Percentiles rank a stretch among this genome's conserved stretches.
These are phyloP conservation scores for Pythium myriotylum DNA, from an alignment of 352 stramenopile species.

Conservation along the genomic window DNA sequence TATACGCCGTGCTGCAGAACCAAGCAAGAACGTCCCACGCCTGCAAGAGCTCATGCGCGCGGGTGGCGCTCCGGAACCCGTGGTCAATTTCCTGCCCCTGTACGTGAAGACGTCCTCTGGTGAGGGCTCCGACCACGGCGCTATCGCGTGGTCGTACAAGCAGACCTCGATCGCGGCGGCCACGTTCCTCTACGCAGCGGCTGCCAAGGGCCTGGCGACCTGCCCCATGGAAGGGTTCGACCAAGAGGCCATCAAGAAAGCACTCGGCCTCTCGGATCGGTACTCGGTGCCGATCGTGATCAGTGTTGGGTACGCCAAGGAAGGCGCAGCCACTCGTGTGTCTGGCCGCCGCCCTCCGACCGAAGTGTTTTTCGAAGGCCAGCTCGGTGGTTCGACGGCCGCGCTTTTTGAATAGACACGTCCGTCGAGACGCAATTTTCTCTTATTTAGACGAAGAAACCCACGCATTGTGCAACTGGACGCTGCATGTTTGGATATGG, in stretches of 20 bases:
- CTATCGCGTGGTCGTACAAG: slow-evolving; percentile 42
- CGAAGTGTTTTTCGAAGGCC: slow-evolving; percentile 37
- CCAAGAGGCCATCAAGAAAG: slow-evolving; percentile 29
- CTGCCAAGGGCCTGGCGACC: slow-evolving; percentile 35
- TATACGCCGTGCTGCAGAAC: slow-evolving; percentile 33
- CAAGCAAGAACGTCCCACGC: slow-evolving; percentile 59
- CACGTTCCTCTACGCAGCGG: slow-evolving; percentile 39
- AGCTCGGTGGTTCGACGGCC: slow-evolving; percentile 19
- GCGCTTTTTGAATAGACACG: slow-evolving; percentile 24
- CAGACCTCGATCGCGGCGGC: slow-evolving; percentile 38
- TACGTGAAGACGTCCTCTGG: slow-evolving; percentile 32
- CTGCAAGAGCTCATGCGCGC: slow-evolving; percentile 65
- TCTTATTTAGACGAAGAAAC: no score
- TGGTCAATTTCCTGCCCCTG: slow-evolving; percentile 27
- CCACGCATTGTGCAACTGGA: no score
- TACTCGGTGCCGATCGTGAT: slow-evolving; percentile 43
- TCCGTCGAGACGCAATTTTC: no score
- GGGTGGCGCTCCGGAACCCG: slow-evolving; percentile 40
- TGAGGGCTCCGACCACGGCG: slow-evolving; percentile 21
- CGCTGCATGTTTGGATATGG: no score
- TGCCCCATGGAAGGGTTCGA: slow-evolving; percentile 44
- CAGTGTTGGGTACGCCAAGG: slow-evolving; percentile 33
- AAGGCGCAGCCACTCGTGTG: not conserved
- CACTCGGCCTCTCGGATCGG: slow-evolving; percentile 38
- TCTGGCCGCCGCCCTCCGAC: slow-evolving; percentile 24